Base-by-base conservation (phyloP, 2,329 filamentous ascomycete species). In the Aspergillus puulaauensis region DNA sequence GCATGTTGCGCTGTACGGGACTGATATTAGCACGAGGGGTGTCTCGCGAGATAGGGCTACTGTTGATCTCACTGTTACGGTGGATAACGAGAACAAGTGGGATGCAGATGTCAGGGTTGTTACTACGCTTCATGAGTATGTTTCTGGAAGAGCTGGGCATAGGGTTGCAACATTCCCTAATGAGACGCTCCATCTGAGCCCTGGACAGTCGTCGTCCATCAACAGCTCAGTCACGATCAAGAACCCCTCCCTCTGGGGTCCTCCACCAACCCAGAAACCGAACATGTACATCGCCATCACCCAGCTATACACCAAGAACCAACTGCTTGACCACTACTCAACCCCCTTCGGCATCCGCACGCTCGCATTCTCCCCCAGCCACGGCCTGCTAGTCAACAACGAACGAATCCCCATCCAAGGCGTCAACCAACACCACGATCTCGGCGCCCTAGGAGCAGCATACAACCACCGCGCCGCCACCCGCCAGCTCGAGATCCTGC, bases 361-460 rank as follows among this genome's bases (percentile, higher is more conserved):
- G 2, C 12, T 51, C 14, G 35, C 21, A 2, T 51, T 27, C 19
- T n/a, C 19, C 7, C 15, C 27, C 12, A 14, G 44, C 24, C 19
- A 33, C 6, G 55, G 55, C 3, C 27, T 57, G 0, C 9, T 23
- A 3, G 43, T 57, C 14, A 57, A 57, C 41, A 43, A 23, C 9
- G 40, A 43, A 2, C 41, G 6, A 7, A 11, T 52, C 3, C 17
- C 5, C 6, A 39, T 57, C 19, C 55, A 57, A 33, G 55, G 55
- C n/a, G 55, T 48, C 3, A 52, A 53, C 15, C 55, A 49, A 15
- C 55, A 57, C 19, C 48, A 57, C 21, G 55, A 57, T 15, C 55
- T 57, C 1, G 55, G 55, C 1, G 31, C 55, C 8, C 24, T 57
- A 2, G 55, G 55, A 6, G 15, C 49, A 3, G 55, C 55, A 2